Base-by-base conservation (phyloP, 495 filamentous ascomycete genomes). In the Penicillium fimorum region DNA sequence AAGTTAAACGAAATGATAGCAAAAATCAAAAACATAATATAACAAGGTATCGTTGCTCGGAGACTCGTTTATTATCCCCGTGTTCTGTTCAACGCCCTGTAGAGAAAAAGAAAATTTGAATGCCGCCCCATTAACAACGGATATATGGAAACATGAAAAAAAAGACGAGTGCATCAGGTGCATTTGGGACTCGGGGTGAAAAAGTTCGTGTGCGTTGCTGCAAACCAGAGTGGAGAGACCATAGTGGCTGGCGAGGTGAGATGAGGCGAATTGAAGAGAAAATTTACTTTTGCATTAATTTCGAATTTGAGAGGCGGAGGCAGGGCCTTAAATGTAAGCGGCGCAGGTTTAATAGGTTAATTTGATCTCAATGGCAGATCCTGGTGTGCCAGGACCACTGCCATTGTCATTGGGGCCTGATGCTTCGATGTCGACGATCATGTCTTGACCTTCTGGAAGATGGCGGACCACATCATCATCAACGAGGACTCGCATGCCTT, bases 401-500 rank as follows among this genome's bases (percentile, higher is more conserved):
- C 35, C 53, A 5, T 65, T 43, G 41, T 30, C 53, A 5, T 65
- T 53, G 22, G 54, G 44, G 13, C 27, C 54, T 1, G 66, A 59
- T n/a, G 65, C 38, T 47, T 84, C 77, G 42, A 87, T 79, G 62
- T 87, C 85, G 50, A 81, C 82, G 30, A 81, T 79, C 86, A 98
- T 92, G 63, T 96, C 93, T 65, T 97, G 90, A 8, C 92, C 91
- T 72, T 98, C 94, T 0, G 85, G 79, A 15, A 97, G 78, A 68
- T 92, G 87, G n/a, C 82, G 82, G 18, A 98, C 84, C 29, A 94
- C 85, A 46, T 96, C 91, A 58, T 98, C 90, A 68, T 98, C 94
- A 50, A 97, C 79, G 67, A 92, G 84, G 44, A 98, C 86, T 59
- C 88, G 83, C 5, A 97, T 68, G 0, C 92, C 91, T 53, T 83